Evolutionary conservation across 1,139 yeast genomes (phyloP).

Genomic region (Wickerhamomyces sp.): DNA sequence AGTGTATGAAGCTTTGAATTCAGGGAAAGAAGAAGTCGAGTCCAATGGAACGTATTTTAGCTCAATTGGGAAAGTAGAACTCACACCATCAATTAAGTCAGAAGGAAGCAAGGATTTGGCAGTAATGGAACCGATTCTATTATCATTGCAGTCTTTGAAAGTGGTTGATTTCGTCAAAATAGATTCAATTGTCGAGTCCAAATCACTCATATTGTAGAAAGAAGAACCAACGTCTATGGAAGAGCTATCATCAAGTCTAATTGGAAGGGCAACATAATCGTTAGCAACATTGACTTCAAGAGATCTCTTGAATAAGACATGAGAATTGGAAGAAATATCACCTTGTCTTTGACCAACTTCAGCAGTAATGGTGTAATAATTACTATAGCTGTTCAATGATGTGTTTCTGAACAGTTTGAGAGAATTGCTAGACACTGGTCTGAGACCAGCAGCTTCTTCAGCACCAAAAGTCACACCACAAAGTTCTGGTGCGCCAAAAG

Average conservation of each 20-base stretch:
- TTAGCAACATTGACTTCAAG: conserved; percentile 13
- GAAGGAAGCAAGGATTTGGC: conserved; percentile 10
- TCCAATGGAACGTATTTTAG: conserved; percentile 8
- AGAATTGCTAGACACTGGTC: conserved; percentile 2
- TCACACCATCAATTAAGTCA: conserved; percentile 1
- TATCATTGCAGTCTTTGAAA: conserved; percentile 2
- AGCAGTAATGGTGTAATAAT: conserved; percentile 13
- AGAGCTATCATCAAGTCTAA: conserved; percentile 6
- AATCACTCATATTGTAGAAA: conserved; percentile 10
- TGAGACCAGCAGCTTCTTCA: conserved; percentile 12
- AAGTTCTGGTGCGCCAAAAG: conserved; percentile 15
- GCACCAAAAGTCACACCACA: conserved; percentile 13
- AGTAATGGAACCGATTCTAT: conserved; percentile 8
- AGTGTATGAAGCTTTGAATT: conserved; percentile 1
- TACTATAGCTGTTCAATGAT: conserved; percentile 8
- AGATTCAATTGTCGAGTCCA: conserved; percentile 7
- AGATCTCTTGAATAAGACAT: conserved; percentile 14
- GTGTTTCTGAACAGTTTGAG: conserved; percentile 4
- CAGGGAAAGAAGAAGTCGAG: conserved; percentile 2
- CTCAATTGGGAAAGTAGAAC: conserved; percentile 9
- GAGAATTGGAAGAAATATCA: conserved; percentile 6
- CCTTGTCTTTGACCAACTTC: conserved; percentile 11
- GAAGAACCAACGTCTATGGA: conserved; percentile 8
- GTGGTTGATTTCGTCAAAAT: conserved; percentile 10
- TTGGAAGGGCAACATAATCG: conserved; percentile 6